Base-by-base conservation (phyloP, 179 eudicot genomes). In the Pouteria campechiana region DNA sequence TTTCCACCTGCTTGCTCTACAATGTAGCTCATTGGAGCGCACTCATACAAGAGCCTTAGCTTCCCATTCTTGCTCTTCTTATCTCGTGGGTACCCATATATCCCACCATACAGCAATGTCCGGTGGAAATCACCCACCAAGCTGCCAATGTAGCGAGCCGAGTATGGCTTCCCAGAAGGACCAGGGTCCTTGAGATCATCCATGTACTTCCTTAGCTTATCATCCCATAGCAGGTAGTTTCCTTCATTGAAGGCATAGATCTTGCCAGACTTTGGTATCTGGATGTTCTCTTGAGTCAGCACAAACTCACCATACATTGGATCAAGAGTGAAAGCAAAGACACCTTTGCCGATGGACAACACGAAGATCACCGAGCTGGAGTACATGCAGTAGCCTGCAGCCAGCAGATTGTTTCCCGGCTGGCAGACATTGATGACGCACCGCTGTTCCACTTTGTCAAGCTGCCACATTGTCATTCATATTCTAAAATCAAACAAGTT, bases 331-430 rank as follows among this genome's bases (percentile, higher is more conserved):
- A 89, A 89, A 12, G 86, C 59, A 11, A 42, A 81, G 1, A 85
- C 97, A 1, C 97, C 97, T 14, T 61, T 78, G 0, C 97, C 97
- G 0, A 89, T 43, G 16, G 97, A 73, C 12, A 89, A 61, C 10
- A 85, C 95, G 25, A 89, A 89, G 65, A 89, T 85, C 3, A 85
- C 58, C 0, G 97, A 85, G 79, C 97, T 89, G 0, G 93, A 89
- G 76, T 89, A 89, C 95, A 89, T 85, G 67, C 97, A 89, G 53
- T 89, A 89, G 14, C 97, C 97, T 0, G 97, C 97, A 7, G 95
- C 97, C 2, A 84, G 79, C 28, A 89, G 89, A 54, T 89, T 89
- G 54, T 22, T 76, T 28, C 95, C 95, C 3, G 97, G 95, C 31
- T 88, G 97, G 62, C 97, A 88, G 12, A 88, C 95, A 23, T 67